phyloP scores from a whole-genome alignment of 2,329 filamentous ascomycete species.

The Penicillium sp. region DNA sequence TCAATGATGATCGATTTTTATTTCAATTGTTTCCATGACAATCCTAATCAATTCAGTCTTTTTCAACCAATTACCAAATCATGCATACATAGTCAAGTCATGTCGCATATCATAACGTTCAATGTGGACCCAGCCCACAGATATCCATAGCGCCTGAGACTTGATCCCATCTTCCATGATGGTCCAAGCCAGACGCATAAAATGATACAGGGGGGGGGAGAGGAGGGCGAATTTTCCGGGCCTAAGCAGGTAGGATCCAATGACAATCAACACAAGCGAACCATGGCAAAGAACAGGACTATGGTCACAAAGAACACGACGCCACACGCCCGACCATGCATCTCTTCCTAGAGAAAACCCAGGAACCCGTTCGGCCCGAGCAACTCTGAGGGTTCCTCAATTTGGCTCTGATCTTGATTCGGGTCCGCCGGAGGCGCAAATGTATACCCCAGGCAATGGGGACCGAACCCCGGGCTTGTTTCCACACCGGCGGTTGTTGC shows the following conservation, averaged over 20 bases:
- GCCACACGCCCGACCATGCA: too few species aligned
- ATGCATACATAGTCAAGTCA: background rate
- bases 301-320: background rate
- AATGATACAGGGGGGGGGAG: background rate
- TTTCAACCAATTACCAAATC: background rate
- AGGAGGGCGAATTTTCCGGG: too few species aligned
- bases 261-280: too few species aligned
- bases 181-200: too few species aligned
- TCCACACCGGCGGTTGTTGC: background rate
- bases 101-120: background rate
- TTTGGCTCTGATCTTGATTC: conserved; percentile 2
- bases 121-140: too few species aligned
- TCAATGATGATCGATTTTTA: background rate
- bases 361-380: conserved; percentile 20
- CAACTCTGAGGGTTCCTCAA: conserved; percentile 4
- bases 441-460: conserved; percentile 1
- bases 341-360: conserved; percentile 14
- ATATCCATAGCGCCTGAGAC: too few species aligned
- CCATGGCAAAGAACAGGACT: background rate
- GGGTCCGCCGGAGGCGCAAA: conserved; percentile 1
- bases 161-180: too few species aligned
- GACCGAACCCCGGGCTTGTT: background rate
- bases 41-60: too few species aligned
- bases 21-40: too few species aligned
- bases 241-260: too few species aligned